Percentiles rank a stretch among this genome's conserved stretches.
Evolutionary conservation across 169 alveolate species (phyloP).

Genomic region (Cryptosporidium meleagridis): DNA sequence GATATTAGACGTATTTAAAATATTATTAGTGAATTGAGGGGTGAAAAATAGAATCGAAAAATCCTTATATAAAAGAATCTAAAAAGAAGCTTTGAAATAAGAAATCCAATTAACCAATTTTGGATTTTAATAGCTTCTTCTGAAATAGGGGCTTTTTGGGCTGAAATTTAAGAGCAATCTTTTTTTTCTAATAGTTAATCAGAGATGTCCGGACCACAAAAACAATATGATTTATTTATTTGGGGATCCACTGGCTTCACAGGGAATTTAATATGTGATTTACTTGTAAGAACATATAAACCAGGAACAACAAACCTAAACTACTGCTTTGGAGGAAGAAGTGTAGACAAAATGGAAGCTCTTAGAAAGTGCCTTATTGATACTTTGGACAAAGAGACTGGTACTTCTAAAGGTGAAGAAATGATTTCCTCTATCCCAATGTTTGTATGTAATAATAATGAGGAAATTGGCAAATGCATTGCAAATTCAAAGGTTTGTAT

Average conservation of each 20-base stretch:
- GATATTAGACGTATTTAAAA: neutral
- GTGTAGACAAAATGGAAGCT: conserved; percentile 48
- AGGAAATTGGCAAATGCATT: conserved; percentile 51
- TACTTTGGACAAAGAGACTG: conserved; percentile 38
- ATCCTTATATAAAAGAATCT: neutral
- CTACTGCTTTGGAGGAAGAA: conserved; percentile 70
- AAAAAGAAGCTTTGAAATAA: neutral
- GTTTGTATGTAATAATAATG: conserved; percentile 55
- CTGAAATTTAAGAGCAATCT: neutral
- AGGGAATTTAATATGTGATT: conserved; percentile 52
- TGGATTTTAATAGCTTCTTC: neutral
- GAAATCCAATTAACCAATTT: neutral
- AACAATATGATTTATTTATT: conserved; percentile 66
- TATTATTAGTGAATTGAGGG: neutral
- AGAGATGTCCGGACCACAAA: conserved; percentile 53
- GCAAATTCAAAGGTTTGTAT: conserved; percentile 61
- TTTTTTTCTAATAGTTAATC: neutral
- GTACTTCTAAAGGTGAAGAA: conserved; percentile 34
- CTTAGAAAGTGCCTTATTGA: conserved; percentile 42
- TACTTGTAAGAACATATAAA: conserved; percentile 45
- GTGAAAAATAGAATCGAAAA: neutral
- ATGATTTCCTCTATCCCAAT: conserved; percentile 69
- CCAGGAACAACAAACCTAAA: conserved; percentile 62
- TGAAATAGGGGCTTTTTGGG: neutral
- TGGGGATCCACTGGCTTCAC: conserved; percentile 75